Base-by-base conservation (phyloP, 208 protist genomes). In the Crithidia fasciculata region DNA sequence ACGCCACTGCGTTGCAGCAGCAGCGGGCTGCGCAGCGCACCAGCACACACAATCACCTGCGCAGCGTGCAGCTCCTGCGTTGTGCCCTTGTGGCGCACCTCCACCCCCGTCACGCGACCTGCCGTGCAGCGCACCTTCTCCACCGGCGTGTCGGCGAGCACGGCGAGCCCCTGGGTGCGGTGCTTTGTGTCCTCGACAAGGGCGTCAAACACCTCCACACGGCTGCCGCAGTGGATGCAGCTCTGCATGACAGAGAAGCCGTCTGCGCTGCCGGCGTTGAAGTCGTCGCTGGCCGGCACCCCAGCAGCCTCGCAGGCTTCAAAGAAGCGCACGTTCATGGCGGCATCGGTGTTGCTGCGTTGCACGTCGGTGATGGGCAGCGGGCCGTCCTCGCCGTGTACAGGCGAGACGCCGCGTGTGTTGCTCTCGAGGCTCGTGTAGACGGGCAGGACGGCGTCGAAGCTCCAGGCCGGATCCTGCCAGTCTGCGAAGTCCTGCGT, bases 311-410 rank as follows among this genome's bases (percentile, higher is more conserved):
- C 88, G 61, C 90, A 95, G 8, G 90, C 82, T 72, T 95, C 88
- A 68, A 89, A 95, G 72, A 91, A 95, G 36, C 86, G 90, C 28
- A 95, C 78, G 53, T 95, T 95, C 47, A 95, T 73, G 66, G 78
- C 68, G 10, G 82, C 72, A 69, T 87, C 83, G 12, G 85, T 75
- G 76, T 85, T 95, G 64, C 81, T 86, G 61, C 74, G 77, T 36
- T 70, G 61, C 8, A 82, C 69, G 60, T 93, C 85, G 15, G 77
- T 72, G 36, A 90, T 78, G 3, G 50, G 18, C 15, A 91, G 60
- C 36, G 82, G 84, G 43, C 87, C 86, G n/a, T 63, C 61, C 13
- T 83, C 78, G 18, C 79, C 78, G 61, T 92, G 89, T 43, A 66
- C 19, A 8, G 41, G 16, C 13, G 68, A 72, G 8, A 7, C 55